Evolutionary conservation across 116 monocot genomes (phyloP).

Genomic region (Zostera marina): DNA sequence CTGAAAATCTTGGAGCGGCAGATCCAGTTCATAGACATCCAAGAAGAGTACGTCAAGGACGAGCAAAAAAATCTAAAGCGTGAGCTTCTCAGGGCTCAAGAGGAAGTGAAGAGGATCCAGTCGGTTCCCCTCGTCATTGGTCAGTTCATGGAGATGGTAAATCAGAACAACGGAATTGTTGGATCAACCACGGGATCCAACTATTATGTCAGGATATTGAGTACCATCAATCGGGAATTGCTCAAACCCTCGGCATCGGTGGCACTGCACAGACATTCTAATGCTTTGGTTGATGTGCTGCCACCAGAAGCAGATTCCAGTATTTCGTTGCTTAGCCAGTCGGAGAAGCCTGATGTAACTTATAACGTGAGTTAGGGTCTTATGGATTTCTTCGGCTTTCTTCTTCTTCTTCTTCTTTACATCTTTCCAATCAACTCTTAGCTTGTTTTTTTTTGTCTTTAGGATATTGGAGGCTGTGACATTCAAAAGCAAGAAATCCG

Average conservation of each 20-base stretch:
- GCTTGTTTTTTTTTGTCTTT: neutral
- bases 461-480: constrained; percentile 99
- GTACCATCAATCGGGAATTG: constrained; percentile 85
- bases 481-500: constrained; percentile 99
- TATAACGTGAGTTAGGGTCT: constrained; percentile 44
- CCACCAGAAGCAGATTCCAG: constrained; percentile 96
- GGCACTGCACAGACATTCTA: constrained; percentile 90
- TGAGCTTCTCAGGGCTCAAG: constrained; percentile 85
- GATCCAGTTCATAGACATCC: constrained; percentile 2
- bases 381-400: neutral
- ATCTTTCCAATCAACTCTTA: neutral
- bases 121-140: constrained; percentile 80
- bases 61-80: constrained; percentile 95
- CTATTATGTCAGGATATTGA: constrained; percentile 84
- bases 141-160: constrained; percentile 99
- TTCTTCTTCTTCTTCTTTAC: neutral
- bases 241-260: constrained; percentile 89
- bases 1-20: neutral
- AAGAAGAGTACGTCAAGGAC: constrained; percentile 37
- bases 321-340: constrained; percentile 78
- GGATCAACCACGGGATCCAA: constrained; percentile 93
- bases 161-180: constrained; percentile 96
- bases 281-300: constrained; percentile 87
- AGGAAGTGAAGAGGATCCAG: constrained; percentile 98
- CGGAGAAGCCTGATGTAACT: constrained; percentile 93